phyloP scores from a whole-genome alignment of 805 yeast species.

The Sporopachydermia quercuum region DNA sequence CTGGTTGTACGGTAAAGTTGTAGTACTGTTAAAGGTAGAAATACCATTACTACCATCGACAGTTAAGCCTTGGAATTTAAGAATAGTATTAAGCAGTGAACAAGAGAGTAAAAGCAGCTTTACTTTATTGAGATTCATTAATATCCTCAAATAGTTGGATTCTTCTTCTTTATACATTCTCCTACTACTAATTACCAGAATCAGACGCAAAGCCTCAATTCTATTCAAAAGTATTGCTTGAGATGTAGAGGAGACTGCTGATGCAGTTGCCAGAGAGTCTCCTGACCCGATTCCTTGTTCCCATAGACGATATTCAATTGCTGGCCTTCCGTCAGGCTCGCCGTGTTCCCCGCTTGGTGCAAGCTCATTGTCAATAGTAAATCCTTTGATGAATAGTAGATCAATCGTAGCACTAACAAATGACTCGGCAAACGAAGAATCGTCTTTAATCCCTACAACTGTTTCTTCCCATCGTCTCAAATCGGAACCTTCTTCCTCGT shows the following conservation, averaged over 20 bases:
- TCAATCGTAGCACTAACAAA: conserved; percentile 25
- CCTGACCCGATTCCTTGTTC: conserved; percentile 61
- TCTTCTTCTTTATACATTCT: conserved; percentile 37
- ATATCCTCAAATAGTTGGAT: conserved; percentile 42
- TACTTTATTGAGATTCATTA: conserved; percentile 36
- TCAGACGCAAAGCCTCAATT: conserved; percentile 46
- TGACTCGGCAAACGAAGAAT: conserved; percentile 17
- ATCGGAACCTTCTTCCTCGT: conserved; percentile 29
- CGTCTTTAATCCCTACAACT: conserved; percentile 5
- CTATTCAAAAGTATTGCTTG: conserved; percentile 44
- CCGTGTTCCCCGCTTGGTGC: conserved; percentile 5
- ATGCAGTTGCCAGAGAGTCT: conserved; percentile 6
- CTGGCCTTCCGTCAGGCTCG: conserved; percentile 7
- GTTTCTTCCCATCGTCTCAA: conserved; percentile 8
- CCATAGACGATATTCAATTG: conserved; percentile 41
- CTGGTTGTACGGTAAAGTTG: not conserved
- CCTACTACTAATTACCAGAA: conserved; percentile 47
- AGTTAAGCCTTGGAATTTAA: too few species aligned
- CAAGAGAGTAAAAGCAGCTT: conserved; percentile 40
- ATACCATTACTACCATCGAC: too few species aligned
- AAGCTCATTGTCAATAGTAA: conserved; percentile 28
- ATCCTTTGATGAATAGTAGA: conserved; percentile 40
- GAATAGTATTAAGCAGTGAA: conserved; percentile 51
- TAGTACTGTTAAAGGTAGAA: not conserved
- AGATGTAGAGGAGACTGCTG: conserved; percentile 18